Percentiles rank a stretch among this genome's conserved stretches.
Evolutionary conservation across 805 yeast genomes (phyloP).

Genomic region (Grigorovia transvaalensis): DNA sequence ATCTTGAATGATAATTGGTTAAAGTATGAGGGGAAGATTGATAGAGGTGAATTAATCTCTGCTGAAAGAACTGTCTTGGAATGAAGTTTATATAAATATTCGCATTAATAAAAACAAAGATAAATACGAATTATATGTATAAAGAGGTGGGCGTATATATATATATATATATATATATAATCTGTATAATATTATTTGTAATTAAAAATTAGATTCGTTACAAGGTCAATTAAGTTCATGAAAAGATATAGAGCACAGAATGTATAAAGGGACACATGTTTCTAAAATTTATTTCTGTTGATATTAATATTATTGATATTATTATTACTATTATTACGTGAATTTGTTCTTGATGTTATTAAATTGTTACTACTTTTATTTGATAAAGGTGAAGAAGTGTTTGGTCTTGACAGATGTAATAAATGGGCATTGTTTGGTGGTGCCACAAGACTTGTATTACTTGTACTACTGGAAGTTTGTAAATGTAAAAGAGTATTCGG

Average conservation of each 20-base stretch:
- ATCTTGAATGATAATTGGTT: conserved; percentile 28
- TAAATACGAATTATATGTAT: too few relatives aligned
- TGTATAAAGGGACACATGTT: too few relatives aligned
- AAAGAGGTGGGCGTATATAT: too few relatives aligned
- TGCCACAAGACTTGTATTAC: background rate
- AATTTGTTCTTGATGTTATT: background rate
- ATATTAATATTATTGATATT: conserved; percentile 2
- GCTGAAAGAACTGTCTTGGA: background rate
- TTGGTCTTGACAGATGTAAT: background rate
- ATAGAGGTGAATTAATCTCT: background rate
- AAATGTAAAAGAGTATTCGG: background rate
- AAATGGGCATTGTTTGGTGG: background rate
- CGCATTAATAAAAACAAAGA: too few relatives aligned
- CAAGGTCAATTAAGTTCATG: too few relatives aligned
- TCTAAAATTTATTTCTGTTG: too few relatives aligned
- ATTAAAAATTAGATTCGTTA: too few relatives aligned
- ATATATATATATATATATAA: too few relatives aligned
- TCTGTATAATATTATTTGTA: too few relatives aligned
- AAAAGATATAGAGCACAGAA: too few relatives aligned
- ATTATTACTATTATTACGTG: background rate
- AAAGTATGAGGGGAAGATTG: background rate
- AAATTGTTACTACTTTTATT: background rate
- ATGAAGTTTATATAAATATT: background rate
- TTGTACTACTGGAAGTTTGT: background rate
- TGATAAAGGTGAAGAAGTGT: background rate